phyloP scores from a whole-genome alignment of 495 filamentous ascomycete species.

The Podospora tetraspora region DNA sequence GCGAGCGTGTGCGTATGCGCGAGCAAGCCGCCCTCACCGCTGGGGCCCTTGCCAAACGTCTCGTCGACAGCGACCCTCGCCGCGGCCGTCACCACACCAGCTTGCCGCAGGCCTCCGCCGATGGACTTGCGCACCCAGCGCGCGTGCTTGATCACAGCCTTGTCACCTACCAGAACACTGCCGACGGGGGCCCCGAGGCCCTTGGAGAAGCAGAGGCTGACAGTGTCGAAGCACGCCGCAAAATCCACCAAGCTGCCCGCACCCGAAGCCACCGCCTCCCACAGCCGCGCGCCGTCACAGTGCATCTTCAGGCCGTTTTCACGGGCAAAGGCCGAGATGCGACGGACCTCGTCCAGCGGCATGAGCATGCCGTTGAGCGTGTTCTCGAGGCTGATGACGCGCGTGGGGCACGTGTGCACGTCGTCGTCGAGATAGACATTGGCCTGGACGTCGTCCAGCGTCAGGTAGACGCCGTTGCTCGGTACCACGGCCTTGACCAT shows the following conservation, averaged over 20 bases:
- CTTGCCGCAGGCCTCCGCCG: slow-evolving; percentile 76
- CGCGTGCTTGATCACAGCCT: slow-evolving; percentile 62
- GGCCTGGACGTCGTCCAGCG: slow-evolving; percentile 64
- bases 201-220: slow-evolving; percentile 83
- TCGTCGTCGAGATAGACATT: slow-evolving; percentile 43
- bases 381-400: slow-evolving; percentile 79
- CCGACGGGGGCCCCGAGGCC: slow-evolving; percentile 86
- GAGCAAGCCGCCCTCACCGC: slow-evolving; percentile 61
- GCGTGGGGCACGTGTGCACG: slow-evolving; percentile 64
- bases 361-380: slow-evolving; percentile 74
- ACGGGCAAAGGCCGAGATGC: slow-evolving; percentile 66
- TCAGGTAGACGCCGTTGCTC: slow-evolving; percentile 64
- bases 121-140: slow-evolving; percentile 79
- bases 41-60: slow-evolving; percentile 58
- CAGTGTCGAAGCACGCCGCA: slow-evolving; percentile 67
- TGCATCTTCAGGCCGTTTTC: slow-evolving; percentile 66
- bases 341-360: slow-evolving; percentile 62
- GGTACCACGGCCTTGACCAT: slow-evolving; percentile 54
- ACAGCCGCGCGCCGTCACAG: slow-evolving; percentile 79
- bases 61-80: slow-evolving; percentile 59
- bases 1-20: slow-evolving; percentile 58
- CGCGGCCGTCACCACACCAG: slow-evolving; percentile 55
- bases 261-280: slow-evolving; percentile 63
- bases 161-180: slow-evolving; percentile 65
- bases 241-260: slow-evolving; percentile 63